Evolutionary conservation across 306 rosid species (phyloP).

Genomic region (Malus fusca): DNA sequence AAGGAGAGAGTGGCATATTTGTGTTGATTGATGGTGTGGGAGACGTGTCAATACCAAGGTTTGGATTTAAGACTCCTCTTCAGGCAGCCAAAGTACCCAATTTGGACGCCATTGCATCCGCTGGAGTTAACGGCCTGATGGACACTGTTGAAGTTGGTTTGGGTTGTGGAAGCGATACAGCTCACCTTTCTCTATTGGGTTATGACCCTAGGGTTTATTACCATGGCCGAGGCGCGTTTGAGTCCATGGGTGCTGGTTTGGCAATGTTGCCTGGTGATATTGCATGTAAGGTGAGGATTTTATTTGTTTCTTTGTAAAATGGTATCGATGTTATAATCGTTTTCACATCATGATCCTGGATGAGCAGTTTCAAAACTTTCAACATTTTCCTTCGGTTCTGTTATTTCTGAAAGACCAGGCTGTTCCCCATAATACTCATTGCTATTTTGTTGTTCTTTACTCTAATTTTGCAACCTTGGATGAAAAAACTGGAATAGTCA

Average conservation of each 20-base stretch:
- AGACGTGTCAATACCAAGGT: slow-evolving; percentile 79
- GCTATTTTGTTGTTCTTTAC: slow-evolving; percentile 31
- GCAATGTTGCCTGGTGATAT: slow-evolving; percentile 98
- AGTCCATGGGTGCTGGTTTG: slow-evolving; percentile 98
- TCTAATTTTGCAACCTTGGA: slow-evolving; percentile 92
- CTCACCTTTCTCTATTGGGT: slow-evolving; percentile 91
- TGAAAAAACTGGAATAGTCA: slow-evolving; percentile 73
- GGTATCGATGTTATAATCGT: neutral
- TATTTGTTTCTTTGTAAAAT: neutral
- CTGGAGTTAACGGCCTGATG: slow-evolving; percentile 90
- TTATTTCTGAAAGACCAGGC: neutral
- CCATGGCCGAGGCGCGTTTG: slow-evolving; percentile 92
- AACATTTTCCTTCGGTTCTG: neutral
- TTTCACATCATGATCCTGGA: neutral
- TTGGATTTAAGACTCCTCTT: slow-evolving; percentile 79
- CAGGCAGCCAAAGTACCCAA: slow-evolving; percentile 70
- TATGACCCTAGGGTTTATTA: slow-evolving; percentile 88
- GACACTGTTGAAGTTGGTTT: slow-evolving; percentile 97
- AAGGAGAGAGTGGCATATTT: slow-evolving; percentile 86
- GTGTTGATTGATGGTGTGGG: slow-evolving; percentile 91
- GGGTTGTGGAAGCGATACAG: slow-evolving; percentile 98
- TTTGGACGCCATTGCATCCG: slow-evolving; percentile 85
- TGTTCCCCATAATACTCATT: slow-evolving; percentile 5
- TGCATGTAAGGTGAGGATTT: slow-evolving; percentile 71
- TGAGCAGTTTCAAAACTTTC: neutral